A percentile compares a stretch with the other conserved stretches of the same genome.
These are phyloP conservation scores for Boletus reticulatus DNA, from an alignment of 768 basidiomycete genomes.

Conservation along the genomic window DNA sequence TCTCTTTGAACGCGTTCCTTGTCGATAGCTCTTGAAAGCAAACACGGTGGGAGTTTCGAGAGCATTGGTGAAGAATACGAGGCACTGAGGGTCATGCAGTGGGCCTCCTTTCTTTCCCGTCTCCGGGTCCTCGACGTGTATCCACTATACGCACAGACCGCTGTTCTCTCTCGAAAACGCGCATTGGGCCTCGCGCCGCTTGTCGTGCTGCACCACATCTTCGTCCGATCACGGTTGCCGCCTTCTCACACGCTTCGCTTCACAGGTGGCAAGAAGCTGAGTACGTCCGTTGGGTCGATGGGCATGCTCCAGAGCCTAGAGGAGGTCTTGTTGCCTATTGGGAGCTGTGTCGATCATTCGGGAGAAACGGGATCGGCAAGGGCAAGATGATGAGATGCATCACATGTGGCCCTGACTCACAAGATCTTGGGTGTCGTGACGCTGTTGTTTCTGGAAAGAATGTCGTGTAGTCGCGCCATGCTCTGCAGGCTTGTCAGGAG, in stretches of 20 bases:
- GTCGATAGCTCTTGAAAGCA: too few species aligned
- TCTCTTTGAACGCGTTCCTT: conserved; percentile 81
- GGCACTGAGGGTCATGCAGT: conserved; percentile 85
- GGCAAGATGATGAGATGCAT: too few species aligned
- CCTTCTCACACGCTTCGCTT: conserved; percentile 84
- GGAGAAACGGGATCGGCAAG: too few species aligned
- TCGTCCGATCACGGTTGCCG: conserved; percentile 83
- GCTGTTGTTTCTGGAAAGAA: too few species aligned
- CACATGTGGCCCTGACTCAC: too few species aligned
- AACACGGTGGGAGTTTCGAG: conserved; percentile 67
- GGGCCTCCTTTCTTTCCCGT: conserved; percentile 45
- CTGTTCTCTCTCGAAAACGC: conserved; percentile 88
- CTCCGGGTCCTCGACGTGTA: background rate
- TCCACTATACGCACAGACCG: conserved; percentile 32
- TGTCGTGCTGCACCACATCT: conserved; percentile 87
- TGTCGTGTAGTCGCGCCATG: background rate
- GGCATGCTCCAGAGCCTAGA: conserved; percentile 80
- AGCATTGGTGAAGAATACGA: conserved; percentile 85
- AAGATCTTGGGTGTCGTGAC: too few species aligned
- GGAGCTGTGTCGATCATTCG: conserved; percentile 72
- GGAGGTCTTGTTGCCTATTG: conserved; percentile 79
- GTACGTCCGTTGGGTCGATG: conserved; percentile 95
- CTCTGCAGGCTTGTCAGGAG: background rate
- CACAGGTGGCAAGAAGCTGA: conserved; percentile 96
- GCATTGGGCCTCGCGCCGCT: conserved; percentile 71